Base-by-base conservation (phyloP, 768 basidiomycete genomes). In the Tylopilus subfusipes region DNA sequence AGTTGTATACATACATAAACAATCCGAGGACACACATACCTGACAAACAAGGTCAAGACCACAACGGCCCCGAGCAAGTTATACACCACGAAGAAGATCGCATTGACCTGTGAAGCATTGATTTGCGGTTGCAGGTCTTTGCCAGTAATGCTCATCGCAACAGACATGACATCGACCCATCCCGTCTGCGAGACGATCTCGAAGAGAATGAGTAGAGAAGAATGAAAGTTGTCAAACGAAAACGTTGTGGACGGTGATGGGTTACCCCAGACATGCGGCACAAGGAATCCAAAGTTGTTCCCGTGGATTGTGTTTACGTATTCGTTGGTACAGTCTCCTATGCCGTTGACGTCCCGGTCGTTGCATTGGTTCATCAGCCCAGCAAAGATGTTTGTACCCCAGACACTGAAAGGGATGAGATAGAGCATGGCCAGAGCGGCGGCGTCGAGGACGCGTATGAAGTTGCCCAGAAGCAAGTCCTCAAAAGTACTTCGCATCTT, bases 171-270 rank as follows among this genome's bases (percentile, higher is more conserved):
- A 65, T 94, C 91, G 19, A 90, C 81, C 96, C 95, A 98, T 3
- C 96, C 96, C 72, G 97, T 95, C 47, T 97, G 74, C 0, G 93
- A 96, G n/a, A 98, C 91, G 59, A 95, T 93, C 72, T 98, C 96
- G 64, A 97, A 98, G 1, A 97, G 79, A 64, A 98, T 97, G 50
- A 98, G 79, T 38, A 98, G 75, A 0, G 91, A 88, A 6, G 85
- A 73, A 11, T 81, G 77, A 72, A 97, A 98, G 14, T 76, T 83
- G 70, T 98, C 95, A 66, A 98, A 98, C 3, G 86, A 88, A 75
- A 93, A 98, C 0, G 79, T 79, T 1, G 90, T 92, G n/a, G 86
- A 88, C 4, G 86, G 86, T 0, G 84, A 80, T 12, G 95, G 92
- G 62, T 92, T 86, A 53, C 82, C 77, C 95, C 95, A 98, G 18